Conservation (phyloP, 2,329 filamentous ascomycete genomes). For the Lasiodiplodia gonubiensis region DNA sequence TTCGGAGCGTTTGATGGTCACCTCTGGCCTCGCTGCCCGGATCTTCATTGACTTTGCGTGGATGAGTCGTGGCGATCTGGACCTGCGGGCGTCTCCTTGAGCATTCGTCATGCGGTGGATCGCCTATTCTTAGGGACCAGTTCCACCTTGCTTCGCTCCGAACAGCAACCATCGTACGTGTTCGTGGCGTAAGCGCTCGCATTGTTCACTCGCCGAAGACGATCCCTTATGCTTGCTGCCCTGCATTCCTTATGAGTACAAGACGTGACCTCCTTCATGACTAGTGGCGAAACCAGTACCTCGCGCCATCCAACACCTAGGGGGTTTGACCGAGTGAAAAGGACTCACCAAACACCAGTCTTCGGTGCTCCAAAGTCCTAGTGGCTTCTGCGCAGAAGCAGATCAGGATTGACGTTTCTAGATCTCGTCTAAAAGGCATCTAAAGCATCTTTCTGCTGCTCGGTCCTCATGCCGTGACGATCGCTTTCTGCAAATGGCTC, state of each 20-base stretch:
- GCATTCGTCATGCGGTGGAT: slow-evolving; percentile 23
- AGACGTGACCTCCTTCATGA: neutral
- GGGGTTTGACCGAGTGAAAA: neutral
- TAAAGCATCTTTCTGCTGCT: too few relatives aligned
- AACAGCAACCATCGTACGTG: slow-evolving; percentile 17
- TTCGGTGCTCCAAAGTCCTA: neutral
- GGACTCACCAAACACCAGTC: neutral
- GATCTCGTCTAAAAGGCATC: neutral
- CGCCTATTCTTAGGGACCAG: slow-evolving; percentile 17
- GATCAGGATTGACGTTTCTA: neutral
- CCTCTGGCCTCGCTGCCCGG: neutral
- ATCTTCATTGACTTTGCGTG: slow-evolving; percentile 8
- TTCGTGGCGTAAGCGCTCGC: slow-evolving; percentile 20
- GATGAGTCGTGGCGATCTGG: slow-evolving; percentile 17
- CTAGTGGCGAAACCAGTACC: neutral
- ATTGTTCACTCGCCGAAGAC: slow-evolving; percentile 1
- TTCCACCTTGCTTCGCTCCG: slow-evolving; percentile 13
- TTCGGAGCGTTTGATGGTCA: slow-evolving; percentile 10
- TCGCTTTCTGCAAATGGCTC: neutral
- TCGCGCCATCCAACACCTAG: neutral
- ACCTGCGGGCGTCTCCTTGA: neutral
- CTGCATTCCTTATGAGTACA: neutral
- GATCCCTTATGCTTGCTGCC: slow-evolving; percentile 1
- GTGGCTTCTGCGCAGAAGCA: neutral
- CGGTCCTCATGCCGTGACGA: neutral